These are phyloP conservation scores for Bruguiera gymnorhiza DNA, from an alignment of 345 rosid genomes.

Conservation along the genomic window DNA sequence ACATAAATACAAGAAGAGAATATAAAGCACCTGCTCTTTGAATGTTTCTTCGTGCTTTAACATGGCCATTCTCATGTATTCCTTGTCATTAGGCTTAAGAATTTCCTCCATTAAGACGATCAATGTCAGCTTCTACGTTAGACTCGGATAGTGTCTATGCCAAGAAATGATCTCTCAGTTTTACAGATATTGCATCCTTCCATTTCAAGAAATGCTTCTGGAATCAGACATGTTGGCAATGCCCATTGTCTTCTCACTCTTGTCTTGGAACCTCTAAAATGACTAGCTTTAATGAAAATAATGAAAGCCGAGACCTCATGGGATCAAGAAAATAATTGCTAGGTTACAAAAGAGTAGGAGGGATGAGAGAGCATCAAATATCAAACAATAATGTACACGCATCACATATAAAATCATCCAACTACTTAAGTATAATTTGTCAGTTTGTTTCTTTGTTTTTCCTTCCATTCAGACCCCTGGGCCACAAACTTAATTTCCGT, in stretches of 20 bases:
- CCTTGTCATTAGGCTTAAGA: slow-evolving; percentile 64
- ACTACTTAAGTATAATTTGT: slow-evolving; percentile 31
- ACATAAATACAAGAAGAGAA: background rate
- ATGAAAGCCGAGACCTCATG: too few species aligned
- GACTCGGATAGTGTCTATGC: background rate
- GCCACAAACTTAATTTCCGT: slow-evolving; percentile 28
- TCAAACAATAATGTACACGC: slow-evolving; percentile 19
- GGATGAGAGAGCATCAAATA: background rate
- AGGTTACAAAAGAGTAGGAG: background rate
- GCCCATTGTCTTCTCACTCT: too few species aligned
- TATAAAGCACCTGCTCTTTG: slow-evolving; percentile 67
- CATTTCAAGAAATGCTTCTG: slow-evolving; percentile 13
- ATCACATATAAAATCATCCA: slow-evolving; percentile 11
- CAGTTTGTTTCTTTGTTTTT: slow-evolving; percentile 24
- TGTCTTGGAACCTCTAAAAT: too few species aligned
- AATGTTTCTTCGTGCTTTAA: slow-evolving; percentile 95
- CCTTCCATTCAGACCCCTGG: slow-evolving; percentile 13
- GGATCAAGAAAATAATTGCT: background rate
- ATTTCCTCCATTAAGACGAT: slow-evolving; percentile 61
- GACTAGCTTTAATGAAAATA: background rate
- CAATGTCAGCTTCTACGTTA: background rate
- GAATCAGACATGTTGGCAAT: too few species aligned
- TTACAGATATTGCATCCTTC: background rate
- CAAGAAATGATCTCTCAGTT: background rate
- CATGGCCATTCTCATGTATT: slow-evolving; percentile 88